These are phyloP conservation scores for Diplodia scrobiculata DNA, from an alignment of 2,329 filamentous ascomycete species.

Conservation along the genomic window DNA sequence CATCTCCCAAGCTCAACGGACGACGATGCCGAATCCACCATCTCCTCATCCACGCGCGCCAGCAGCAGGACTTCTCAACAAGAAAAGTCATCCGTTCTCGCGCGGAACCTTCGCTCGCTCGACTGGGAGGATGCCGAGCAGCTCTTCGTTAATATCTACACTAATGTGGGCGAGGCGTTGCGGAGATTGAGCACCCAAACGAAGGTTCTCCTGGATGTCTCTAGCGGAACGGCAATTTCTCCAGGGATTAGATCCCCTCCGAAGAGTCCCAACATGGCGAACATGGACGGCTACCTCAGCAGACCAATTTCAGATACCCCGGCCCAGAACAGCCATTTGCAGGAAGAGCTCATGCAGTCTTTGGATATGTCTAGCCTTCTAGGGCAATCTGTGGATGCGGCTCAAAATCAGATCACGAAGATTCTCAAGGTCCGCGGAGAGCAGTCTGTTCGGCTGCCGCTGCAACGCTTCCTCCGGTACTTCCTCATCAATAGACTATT, in stretches of 20 bases:
- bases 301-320: slow-evolving; percentile 31
- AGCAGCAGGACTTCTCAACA: slow-evolving; percentile 73
- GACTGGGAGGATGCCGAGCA: slow-evolving; percentile 83
- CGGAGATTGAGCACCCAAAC: slow-evolving; percentile 84
- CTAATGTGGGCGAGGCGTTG: slow-evolving; percentile 82
- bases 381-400: slow-evolving; percentile 77
- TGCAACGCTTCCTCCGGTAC: slow-evolving; percentile 74
- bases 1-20: slow-evolving; percentile 91
- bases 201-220: slow-evolving; percentile 92
- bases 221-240: slow-evolving; percentile 66
- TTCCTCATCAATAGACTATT: slow-evolving; percentile 81
- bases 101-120: slow-evolving; percentile 81
- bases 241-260: slow-evolving; percentile 53
- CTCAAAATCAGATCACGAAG: slow-evolving; percentile 72
- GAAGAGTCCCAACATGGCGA: slow-evolving; percentile 49
- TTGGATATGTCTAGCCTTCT: slow-evolving; percentile 77
- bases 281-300: slow-evolving; percentile 48
- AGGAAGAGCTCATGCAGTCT: slow-evolving; percentile 75
- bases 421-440: slow-evolving; percentile 76
- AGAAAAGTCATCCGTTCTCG: slow-evolving; percentile 85
- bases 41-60: slow-evolving; percentile 77
- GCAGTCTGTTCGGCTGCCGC: slow-evolving; percentile 67
- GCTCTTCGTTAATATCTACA: slow-evolving; percentile 79
- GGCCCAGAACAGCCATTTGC: slow-evolving; percentile 44
- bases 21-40: slow-evolving; percentile 87